A percentile compares a stretch with the other conserved stretches of the same genome.
phyloP scores from a whole-genome alignment of 2,329 filamentous ascomycete species.

The Claviceps maximensis region DNA sequence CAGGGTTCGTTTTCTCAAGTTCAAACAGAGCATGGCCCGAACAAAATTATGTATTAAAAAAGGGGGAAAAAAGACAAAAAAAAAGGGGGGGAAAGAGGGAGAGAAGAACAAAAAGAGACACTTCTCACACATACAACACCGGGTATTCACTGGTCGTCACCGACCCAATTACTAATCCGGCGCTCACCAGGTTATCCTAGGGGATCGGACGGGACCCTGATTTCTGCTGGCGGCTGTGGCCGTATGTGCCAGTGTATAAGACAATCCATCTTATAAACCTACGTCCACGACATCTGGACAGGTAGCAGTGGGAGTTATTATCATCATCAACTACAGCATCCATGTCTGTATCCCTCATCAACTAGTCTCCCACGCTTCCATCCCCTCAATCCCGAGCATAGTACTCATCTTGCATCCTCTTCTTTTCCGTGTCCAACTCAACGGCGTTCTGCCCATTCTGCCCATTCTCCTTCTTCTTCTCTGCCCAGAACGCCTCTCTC shows the following conservation, averaged over 20 bases:
- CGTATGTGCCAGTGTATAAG: not conserved
- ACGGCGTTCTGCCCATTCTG: slow-evolving; percentile 22
- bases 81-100: not conserved
- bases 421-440: slow-evolving; percentile 23
- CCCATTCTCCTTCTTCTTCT: no score
- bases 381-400: slow-evolving; percentile 21
- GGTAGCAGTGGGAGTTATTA: not conserved
- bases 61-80: not conserved
- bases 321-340: not conserved
- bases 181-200: not conserved
- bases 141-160: not conserved
- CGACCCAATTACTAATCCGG: not conserved
- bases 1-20: no score
- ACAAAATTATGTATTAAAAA: no score
- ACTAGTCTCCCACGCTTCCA: not conserved
- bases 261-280: not conserved
- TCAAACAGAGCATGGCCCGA: no score
- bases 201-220: not conserved
- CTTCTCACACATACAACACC: not conserved
- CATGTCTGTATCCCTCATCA: not conserved
- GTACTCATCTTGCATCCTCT: slow-evolving; percentile 35
- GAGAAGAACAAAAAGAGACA: not conserved
- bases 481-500: slow-evolving; percentile 58
- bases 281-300: not conserved
- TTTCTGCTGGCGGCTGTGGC: not conserved